Conservation (phyloP, 106 monocot genomes). For the Allium sativum region DNA sequence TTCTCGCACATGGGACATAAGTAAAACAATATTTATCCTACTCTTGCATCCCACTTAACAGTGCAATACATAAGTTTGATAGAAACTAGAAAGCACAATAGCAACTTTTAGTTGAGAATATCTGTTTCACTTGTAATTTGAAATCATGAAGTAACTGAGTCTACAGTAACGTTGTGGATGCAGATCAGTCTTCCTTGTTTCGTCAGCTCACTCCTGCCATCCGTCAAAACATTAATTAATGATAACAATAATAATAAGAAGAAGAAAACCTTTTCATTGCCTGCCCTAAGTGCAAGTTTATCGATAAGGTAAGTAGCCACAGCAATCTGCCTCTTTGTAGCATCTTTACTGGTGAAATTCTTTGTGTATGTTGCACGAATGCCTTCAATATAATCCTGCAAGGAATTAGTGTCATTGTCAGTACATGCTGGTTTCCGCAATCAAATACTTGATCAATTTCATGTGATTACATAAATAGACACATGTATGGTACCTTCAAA, state of each 20-base stretch:
- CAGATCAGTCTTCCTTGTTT: no score
- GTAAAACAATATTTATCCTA: no score
- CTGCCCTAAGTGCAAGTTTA: slow-evolving; percentile 63
- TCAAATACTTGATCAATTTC: not conserved
- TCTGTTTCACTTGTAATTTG: no score
- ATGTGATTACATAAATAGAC: not conserved
- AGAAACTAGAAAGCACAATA: not conserved
- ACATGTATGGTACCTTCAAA: slow-evolving; percentile 50
- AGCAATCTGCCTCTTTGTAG: slow-evolving; percentile 68
- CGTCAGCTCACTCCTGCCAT: no score
- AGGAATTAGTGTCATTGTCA: not conserved
- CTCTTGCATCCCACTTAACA: no score
- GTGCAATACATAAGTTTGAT: not conserved
- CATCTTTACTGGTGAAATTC: slow-evolving; percentile 77
- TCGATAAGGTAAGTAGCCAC: slow-evolving; percentile 81
- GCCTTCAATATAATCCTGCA: slow-evolving; percentile 64
- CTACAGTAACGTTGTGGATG: no score
- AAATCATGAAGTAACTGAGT: no score
- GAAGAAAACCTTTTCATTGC: slow-evolving; percentile 45
- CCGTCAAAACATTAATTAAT: no score
- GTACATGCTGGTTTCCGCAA: not conserved
- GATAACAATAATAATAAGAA: no score
- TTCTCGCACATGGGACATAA: no score
- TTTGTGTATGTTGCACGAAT: slow-evolving; percentile 77
- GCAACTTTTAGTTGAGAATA: no score